These are phyloP conservation scores for Fusarium napiforme DNA, from an alignment of 2,329 filamentous ascomycete species.

Conservation along the genomic window DNA sequence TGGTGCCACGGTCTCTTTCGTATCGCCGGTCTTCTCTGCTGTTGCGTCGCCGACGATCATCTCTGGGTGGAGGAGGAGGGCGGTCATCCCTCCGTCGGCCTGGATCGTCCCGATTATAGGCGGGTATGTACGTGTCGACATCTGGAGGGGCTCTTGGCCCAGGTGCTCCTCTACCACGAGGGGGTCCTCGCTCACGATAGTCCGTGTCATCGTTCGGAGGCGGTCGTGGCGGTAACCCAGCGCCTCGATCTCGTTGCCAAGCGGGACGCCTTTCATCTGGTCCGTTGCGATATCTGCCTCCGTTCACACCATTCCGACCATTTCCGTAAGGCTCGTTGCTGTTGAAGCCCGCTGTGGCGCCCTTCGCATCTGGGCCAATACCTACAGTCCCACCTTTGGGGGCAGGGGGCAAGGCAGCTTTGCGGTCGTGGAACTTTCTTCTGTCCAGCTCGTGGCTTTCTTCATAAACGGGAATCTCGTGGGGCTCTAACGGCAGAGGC, in stretches of 20 bases:
- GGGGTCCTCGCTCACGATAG: conserved; percentile 51
- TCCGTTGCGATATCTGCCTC: conserved; percentile 56
- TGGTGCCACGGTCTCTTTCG: conserved; percentile 54
- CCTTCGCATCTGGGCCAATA: conserved; percentile 68
- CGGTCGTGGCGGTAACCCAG: conserved; percentile 60
- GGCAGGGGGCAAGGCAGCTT: conserved; percentile 85
- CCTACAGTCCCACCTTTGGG: conserved; percentile 93
- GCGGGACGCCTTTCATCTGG: conserved; percentile 62
- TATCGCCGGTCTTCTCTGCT: conserved; percentile 53
- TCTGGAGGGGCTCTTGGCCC: conserved; percentile 50
- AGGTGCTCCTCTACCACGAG: conserved; percentile 48
- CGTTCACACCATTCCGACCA: conserved; percentile 60
- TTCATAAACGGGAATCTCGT: conserved; percentile 90
- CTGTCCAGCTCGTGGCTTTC: conserved; percentile 98
- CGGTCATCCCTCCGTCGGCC: conserved; percentile 51
- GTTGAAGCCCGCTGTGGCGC: conserved; percentile 59
- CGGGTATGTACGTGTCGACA: conserved; percentile 63
- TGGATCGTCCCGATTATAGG: conserved; percentile 54
- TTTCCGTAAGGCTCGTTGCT: conserved; percentile 61
- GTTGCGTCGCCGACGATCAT: conserved; percentile 48
- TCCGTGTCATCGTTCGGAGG: conserved; percentile 51
- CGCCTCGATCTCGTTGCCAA: conserved; percentile 64
- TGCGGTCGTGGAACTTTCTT: conserved; percentile 87
- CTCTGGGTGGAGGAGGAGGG: conserved; percentile 36
- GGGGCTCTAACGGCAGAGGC: conserved; percentile 82